Conservation (phyloP, 768 basidiomycete genomes). For the Amanita pallidorosea region DNA sequence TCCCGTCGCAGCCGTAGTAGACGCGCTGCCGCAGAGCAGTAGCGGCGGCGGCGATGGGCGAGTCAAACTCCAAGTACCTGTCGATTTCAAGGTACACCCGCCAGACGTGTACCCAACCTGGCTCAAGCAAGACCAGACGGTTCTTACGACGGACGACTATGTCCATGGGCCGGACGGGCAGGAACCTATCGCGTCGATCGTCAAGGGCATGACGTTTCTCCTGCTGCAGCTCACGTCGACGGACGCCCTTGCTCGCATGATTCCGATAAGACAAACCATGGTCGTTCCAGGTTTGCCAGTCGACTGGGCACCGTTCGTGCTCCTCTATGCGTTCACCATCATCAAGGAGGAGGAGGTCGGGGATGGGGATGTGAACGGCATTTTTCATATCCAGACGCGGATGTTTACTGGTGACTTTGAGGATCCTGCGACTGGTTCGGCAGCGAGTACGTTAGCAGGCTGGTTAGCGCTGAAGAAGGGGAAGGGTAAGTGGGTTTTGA, state of each 20-base stretch:
- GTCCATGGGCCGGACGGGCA: constrained; percentile 21
- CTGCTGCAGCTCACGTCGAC: constrained; percentile 26
- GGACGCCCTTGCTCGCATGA: constrained; percentile 23
- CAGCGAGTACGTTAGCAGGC: constrained; percentile 31
- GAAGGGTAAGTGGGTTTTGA: constrained; percentile 22
- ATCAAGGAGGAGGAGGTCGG: constrained; percentile 20
- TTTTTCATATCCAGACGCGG: constrained; percentile 19
- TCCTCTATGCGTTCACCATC: constrained; percentile 25
- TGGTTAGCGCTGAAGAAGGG: constrained; percentile 27
- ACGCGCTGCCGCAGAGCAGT: too few relatives aligned
- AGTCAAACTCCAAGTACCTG: constrained; percentile 27
- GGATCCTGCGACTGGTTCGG: constrained; percentile 37
- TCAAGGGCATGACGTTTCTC: constrained; percentile 37
- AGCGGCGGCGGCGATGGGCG: constrained; percentile 8
- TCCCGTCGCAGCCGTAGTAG: constrained; percentile 13
- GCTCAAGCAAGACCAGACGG: constrained; percentile 20
- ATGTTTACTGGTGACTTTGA: constrained; percentile 31
- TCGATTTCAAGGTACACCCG: constrained; percentile 29
- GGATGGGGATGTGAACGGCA: neutral
- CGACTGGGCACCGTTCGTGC: constrained; percentile 28
- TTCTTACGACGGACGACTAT: constrained; percentile 22
- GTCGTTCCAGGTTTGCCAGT: constrained; percentile 20
- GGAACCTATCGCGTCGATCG: constrained; percentile 30
- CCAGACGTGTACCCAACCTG: constrained; percentile 14
- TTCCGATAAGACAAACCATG: constrained; percentile 16